Percentiles rank a stretch among this genome's conserved stretches.
Conservation (phyloP, 2,329 filamentous ascomycete genomes). For the Sarocladiaceae sp. region DNA sequence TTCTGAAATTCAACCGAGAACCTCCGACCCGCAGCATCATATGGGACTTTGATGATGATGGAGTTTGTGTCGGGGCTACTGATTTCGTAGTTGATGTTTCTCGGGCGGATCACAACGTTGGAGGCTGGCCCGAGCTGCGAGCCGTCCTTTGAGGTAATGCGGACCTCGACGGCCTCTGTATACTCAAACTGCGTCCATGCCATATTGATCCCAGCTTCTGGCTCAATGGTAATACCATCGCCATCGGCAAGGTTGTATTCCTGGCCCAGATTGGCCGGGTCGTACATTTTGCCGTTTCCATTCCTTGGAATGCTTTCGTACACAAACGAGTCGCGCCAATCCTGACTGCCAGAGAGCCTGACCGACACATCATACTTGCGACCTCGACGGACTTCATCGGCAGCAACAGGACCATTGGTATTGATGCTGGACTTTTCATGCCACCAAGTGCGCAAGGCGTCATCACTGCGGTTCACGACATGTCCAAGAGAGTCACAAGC, state of each 20-base stretch:
- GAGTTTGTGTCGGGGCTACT: slow-evolving; percentile 14
- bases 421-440: slow-evolving; percentile 8
- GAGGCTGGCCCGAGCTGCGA: slow-evolving; percentile 11
- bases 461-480: background rate
- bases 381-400: slow-evolving; percentile 8
- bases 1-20: slow-evolving; percentile 23
- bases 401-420: background rate
- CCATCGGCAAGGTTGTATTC: slow-evolving; percentile 12
- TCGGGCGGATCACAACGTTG: slow-evolving; percentile 20
- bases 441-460: slow-evolving; percentile 8
- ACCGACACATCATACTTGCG: slow-evolving; percentile 9
- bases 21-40: slow-evolving; percentile 15
- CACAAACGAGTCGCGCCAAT: slow-evolving; percentile 20
- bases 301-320: slow-evolving; percentile 26
- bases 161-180: slow-evolving; percentile 16
- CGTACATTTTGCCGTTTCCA: slow-evolving; percentile 21
- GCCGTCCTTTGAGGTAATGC: slow-evolving; percentile 15
- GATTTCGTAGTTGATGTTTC: slow-evolving; percentile 15
- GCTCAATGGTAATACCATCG: slow-evolving; percentile 23
- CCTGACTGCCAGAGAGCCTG: background rate
- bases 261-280: slow-evolving; percentile 15
- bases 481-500: background rate
- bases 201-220: slow-evolving; percentile 21
- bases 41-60: slow-evolving; percentile 18
- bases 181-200: slow-evolving; percentile 26